Evolutionary conservation across 208 protist genomes (phyloP), one percentile per base, ranked within the genome.

Genomic region (Angomonas deanei): DNA sequence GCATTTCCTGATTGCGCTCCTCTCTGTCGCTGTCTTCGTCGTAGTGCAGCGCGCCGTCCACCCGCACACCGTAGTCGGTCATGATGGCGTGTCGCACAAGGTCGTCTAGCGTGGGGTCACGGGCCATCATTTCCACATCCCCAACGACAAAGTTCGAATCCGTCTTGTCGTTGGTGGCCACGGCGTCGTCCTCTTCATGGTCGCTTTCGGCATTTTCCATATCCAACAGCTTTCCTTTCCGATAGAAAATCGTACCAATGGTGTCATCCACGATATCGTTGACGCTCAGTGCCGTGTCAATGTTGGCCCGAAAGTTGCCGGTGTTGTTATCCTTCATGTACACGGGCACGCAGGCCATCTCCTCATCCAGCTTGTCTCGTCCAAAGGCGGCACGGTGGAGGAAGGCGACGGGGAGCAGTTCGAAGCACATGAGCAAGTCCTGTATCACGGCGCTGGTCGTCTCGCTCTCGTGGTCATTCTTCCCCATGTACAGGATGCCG

Each of bases 371-470:
- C 68, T 89, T 88, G 15, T 68, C 64, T 27, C 83, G 74, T 10
- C 81, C 77, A 63, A 93, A 95, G 42, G 88, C 88, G 1, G 75
- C 78, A 24, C 76, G 80, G 66, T 96, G 89, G 59, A 93, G 38
- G 17, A 96, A 80, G 30, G 86, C 73, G 11, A 93, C 84, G n/a
- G 82, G 76, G 13, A 95, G 60, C 55, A 90, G 75, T 65, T 95
- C 86, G 31, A 88, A 88, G 72, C 86, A 92, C 73, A 95, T 95
- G 52, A 95, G 70, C 0, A 95, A 49, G 62, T 95, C 84, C 57
- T 95, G 78, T 49, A 93, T 84, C 15, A 80, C 66, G n/a, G 66
- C 64, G 38, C 70, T 69, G 21, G 77, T 78, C 32, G 52, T n/a
- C 56, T 91, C 80, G 46, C 56, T 61, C 48, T 71, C 68, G 19